phyloP scores from a whole-genome alignment of 2,329 filamentous ascomycete genomes.

The Dactylella cylindrospora region DNA sequence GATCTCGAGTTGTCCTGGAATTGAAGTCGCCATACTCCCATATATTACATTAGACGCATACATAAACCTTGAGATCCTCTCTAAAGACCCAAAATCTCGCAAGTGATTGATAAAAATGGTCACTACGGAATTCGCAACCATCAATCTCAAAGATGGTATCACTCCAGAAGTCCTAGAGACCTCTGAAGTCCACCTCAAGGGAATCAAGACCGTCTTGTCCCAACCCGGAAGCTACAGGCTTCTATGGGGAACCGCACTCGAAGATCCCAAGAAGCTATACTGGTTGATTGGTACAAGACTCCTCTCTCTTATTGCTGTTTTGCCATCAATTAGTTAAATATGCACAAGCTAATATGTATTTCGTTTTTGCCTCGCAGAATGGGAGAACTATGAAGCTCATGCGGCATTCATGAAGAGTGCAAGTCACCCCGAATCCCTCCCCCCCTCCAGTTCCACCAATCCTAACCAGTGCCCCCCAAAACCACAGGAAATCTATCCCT shows the following conservation, averaged over 20 bases:
- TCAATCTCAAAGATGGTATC: slow-evolving; percentile 7
- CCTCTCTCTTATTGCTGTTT: too few species aligned
- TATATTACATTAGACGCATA: too few species aligned
- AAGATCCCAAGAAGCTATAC: slow-evolving; percentile 18
- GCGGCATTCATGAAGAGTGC: slow-evolving; percentile 11
- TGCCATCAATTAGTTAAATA: slow-evolving; percentile 2
- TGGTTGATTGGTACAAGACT: slow-evolving; percentile 36
- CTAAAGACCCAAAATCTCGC: too few species aligned
- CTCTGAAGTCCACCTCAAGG: not conserved
- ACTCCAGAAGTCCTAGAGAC: slow-evolving; percentile 12
- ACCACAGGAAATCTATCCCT: not conserved
- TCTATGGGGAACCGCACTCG: slow-evolving; percentile 5
- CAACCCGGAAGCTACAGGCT: slow-evolving; percentile 19
- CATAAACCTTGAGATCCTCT: too few species aligned
- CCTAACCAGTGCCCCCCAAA: too few species aligned
- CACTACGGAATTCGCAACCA: slow-evolving; percentile 25
- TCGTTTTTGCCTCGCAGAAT: too few species aligned
- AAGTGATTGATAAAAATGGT: slow-evolving; percentile 4
- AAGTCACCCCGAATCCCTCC: not conserved
- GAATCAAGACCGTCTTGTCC: slow-evolving; percentile 1
- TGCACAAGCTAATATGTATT: not conserved
- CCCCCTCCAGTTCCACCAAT: not conserved
- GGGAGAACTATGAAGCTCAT: slow-evolving; percentile 24
- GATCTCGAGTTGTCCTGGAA: too few species aligned
- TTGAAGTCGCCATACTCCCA: too few species aligned